Evolutionary conservation across 768 basidiomycete species (phyloP).

Genomic region (Lactifluus pinguis): DNA sequence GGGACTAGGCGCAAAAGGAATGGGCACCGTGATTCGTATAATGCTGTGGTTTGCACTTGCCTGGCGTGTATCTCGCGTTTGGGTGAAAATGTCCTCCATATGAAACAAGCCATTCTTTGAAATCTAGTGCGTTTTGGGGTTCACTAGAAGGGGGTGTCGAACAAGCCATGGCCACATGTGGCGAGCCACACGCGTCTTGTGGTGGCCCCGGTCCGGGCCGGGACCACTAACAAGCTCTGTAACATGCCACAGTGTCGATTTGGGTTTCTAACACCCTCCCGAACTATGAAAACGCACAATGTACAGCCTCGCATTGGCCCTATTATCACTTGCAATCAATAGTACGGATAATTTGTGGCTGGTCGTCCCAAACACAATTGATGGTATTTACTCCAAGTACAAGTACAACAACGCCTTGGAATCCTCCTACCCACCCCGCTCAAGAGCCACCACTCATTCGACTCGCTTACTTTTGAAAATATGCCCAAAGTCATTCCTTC

Average conservation of each 20-base stretch:
- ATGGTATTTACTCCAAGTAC: neutral
- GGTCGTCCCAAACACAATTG: neutral
- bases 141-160: conserved; percentile 8
- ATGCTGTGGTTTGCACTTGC: conserved; percentile 26
- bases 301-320: neutral
- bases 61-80: conserved; percentile 35
- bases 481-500: neutral
- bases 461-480: neutral
- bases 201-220: too few species aligned
- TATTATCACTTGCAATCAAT: neutral
- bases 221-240: neutral
- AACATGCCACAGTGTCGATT: too few species aligned
- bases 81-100: conserved; percentile 47
- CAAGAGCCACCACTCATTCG: neutral
- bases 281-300: too few species aligned
- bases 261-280: neutral
- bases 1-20: conserved; percentile 5
- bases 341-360: neutral
- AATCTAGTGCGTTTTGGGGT: conserved; percentile 19
- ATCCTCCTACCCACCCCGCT: neutral
- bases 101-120: conserved; percentile 43
- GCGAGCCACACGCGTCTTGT: too few species aligned
- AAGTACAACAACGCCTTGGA: neutral
- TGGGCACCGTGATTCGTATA: neutral
- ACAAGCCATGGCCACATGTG: too few species aligned